A percentile compares a stretch with the other conserved stretches of the same genome.
Evolutionary conservation across 2,329 filamentous ascomycete species (phyloP).

Genomic region (Cadophora sp.): DNA sequence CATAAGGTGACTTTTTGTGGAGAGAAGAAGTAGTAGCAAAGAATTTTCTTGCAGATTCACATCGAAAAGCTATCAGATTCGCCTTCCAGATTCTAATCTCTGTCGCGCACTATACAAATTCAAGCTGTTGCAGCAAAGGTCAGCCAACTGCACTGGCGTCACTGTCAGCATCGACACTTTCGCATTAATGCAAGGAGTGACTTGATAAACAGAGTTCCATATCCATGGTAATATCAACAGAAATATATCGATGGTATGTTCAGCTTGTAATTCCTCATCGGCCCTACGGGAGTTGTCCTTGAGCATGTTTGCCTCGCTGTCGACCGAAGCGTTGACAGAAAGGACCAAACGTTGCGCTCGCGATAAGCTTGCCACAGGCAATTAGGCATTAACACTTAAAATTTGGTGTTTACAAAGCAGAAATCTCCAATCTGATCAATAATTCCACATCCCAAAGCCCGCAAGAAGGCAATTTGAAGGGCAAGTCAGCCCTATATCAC

Average conservation of each 20-base stretch:
- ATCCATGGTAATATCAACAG: neutral
- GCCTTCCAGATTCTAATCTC: neutral
- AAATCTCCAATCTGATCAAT: neutral
- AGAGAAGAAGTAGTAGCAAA: too few species aligned
- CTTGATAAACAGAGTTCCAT: neutral
- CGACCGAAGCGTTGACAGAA: too few species aligned
- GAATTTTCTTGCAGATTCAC: too few species aligned
- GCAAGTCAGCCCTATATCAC: constrained; percentile 1
- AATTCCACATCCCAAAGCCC: neutral
- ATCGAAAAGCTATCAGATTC: too few species aligned
- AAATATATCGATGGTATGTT: neutral
- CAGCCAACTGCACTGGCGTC: neutral
- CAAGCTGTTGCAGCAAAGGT: neutral
- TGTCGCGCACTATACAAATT: neutral
- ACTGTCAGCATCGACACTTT: neutral
- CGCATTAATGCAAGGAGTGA: neutral
- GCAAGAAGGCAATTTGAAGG: neutral
- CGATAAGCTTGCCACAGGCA: neutral
- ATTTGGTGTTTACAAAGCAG: neutral
- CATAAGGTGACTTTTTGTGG: too few species aligned
- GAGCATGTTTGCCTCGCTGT: too few species aligned
- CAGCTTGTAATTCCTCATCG: neutral
- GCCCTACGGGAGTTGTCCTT: neutral
- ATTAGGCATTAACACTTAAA: neutral
- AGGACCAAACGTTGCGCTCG: neutral